These are phyloP conservation scores for Talaromyces pinophilus DNA, from an alignment of 2,329 filamentous ascomycete species.

Conservation along the genomic window DNA sequence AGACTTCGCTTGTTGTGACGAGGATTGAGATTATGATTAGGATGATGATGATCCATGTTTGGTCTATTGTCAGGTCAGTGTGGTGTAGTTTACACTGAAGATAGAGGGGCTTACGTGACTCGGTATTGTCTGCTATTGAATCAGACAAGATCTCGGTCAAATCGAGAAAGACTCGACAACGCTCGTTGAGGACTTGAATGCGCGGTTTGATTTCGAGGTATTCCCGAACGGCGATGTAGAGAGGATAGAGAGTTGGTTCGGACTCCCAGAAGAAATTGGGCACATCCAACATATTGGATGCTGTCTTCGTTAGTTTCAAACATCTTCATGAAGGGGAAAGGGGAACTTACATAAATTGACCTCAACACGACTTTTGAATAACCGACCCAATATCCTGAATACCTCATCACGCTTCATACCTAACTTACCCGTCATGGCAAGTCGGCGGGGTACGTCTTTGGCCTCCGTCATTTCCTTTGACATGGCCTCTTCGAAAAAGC, in stretches of 20 bases:
- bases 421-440: conserved; percentile 85
- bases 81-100: neutral
- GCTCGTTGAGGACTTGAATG: conserved; percentile 94
- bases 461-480: conserved; percentile 89
- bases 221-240: conserved; percentile 92
- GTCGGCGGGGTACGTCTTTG: conserved; percentile 83
- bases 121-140: conserved; percentile 88
- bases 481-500: conserved; percentile 96
- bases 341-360: conserved; percentile 85
- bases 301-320: conserved; percentile 47
- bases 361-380: conserved; percentile 93
- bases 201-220: conserved; percentile 97
- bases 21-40: conserved; percentile 88
- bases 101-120: conserved; percentile 62
- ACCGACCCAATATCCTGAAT: conserved; percentile 81
- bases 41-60: conserved; percentile 98
- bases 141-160: conserved; percentile 93
- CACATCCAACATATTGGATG: conserved; percentile 92
- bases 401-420: conserved; percentile 92
- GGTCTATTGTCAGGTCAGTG: conserved; percentile 47
- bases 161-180: conserved; percentile 93
- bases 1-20: conserved; percentile 87
- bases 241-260: conserved; percentile 88
- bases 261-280: conserved; percentile 99
- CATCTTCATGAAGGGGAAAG: neutral